Conservation (phyloP, 2,329 filamentous ascomycete species). For the Emydomyces testavorans region DNA sequence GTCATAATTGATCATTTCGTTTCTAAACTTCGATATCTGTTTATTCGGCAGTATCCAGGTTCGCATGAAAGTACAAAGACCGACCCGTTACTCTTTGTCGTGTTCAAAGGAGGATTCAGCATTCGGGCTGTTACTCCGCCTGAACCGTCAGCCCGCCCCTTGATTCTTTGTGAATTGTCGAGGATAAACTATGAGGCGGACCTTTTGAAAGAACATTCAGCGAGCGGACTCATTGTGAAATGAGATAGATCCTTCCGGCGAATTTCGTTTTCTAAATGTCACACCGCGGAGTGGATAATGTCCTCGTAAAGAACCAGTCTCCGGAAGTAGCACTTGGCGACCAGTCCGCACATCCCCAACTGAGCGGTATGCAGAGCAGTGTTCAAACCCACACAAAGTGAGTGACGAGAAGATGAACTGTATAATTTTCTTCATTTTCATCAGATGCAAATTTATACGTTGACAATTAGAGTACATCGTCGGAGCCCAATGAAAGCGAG, state of each 20-base stretch:
- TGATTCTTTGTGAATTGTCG: background rate
- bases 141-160: background rate
- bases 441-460: background rate
- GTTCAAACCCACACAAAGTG: background rate
- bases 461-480: background rate
- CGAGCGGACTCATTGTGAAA: background rate
- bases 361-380: background rate
- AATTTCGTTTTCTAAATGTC: background rate
- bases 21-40: background rate
- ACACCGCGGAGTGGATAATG: background rate
- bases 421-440: background rate
- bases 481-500: slow-evolving; percentile 9
- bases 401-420: background rate
- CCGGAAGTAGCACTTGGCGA: background rate
- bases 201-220: background rate
- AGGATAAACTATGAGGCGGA: background rate
- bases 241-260: too few relatives aligned
- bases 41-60: background rate
- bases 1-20: background rate
- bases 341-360: background rate
- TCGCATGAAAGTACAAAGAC: background rate
- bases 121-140: background rate
- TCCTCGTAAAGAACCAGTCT: background rate
- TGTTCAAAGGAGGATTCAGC: background rate
- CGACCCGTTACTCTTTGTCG: background rate